Percentiles rank a stretch among this genome's conserved stretches.
Evolutionary conservation across 2,329 filamentous ascomycete species (phyloP).

Genomic region (Aureobasidium namibiae): DNA sequence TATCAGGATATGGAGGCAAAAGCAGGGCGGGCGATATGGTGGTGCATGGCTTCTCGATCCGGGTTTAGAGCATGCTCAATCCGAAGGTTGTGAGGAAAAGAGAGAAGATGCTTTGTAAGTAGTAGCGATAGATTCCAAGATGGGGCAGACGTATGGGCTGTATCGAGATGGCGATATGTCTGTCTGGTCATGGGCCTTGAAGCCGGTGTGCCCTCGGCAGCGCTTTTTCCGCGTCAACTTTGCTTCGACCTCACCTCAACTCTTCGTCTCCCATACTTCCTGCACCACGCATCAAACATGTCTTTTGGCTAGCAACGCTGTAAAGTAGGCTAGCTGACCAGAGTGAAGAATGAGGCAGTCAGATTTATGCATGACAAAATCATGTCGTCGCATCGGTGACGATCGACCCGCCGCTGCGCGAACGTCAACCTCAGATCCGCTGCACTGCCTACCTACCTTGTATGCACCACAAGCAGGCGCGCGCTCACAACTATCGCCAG

Average conservation of each 20-base stretch:
- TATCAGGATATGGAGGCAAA: slow-evolving; percentile 11
- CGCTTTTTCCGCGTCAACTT: slow-evolving; percentile 9
- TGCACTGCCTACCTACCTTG: neutral
- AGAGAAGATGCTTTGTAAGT: neutral
- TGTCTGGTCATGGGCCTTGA: neutral
- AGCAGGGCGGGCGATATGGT: neutral
- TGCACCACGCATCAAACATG: neutral
- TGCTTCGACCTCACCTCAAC: slow-evolving; percentile 10
- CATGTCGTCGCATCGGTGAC: neutral
- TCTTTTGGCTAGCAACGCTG: neutral
- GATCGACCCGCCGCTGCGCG: neutral
- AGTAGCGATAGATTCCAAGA: neutral
- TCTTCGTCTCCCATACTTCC: neutral
- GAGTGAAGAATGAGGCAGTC: neutral
- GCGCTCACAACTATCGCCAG: neutral
- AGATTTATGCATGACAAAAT: neutral
- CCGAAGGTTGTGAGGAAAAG: neutral
- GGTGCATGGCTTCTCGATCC: neutral
- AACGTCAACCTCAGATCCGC: neutral
- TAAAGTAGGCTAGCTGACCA: neutral
- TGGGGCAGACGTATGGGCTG: neutral
- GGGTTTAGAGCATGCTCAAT: neutral
- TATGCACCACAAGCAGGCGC: neutral
- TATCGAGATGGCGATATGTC: neutral
- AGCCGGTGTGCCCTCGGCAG: neutral